phyloP scores from a whole-genome alignment of 768 basidiomycete genomes.

The Naganishia antarctica region DNA sequence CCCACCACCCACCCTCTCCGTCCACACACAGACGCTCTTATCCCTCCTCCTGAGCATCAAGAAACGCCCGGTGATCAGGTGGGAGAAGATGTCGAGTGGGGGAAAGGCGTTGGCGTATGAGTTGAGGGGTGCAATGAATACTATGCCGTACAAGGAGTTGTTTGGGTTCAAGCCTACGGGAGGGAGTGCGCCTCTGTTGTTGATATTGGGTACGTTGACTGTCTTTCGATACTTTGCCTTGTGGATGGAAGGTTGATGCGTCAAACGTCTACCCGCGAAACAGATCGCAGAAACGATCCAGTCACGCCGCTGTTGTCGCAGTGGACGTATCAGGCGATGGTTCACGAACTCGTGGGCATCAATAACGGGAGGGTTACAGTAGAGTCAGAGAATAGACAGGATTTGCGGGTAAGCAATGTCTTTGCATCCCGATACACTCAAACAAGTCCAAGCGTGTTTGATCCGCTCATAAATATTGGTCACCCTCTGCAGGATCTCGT shows the following conservation, averaged over 20 bases:
- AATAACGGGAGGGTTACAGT: constrained; percentile 83
- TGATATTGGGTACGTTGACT: constrained; percentile 60
- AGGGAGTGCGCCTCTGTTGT: constrained; percentile 70
- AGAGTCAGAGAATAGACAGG: constrained; percentile 79
- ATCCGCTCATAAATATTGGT: too few relatives aligned
- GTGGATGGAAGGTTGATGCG: not conserved
- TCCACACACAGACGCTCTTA: constrained; percentile 71
- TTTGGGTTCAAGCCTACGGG: constrained; percentile 91
- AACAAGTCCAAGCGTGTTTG: too few relatives aligned
- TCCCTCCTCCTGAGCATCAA: constrained; percentile 87
- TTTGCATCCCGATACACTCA: too few relatives aligned
- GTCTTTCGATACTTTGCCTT: not conserved
- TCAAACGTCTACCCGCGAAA: not conserved
- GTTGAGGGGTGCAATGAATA: constrained; percentile 73
- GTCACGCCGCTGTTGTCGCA: constrained; percentile 92
- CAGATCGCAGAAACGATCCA: constrained; percentile 90
- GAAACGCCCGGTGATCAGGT: constrained; percentile 91
- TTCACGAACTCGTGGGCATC: constrained; percentile 89
- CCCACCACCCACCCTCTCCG: constrained; percentile 60
- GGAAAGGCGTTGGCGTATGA: constrained; percentile 84
- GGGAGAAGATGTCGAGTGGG: constrained; percentile 87
- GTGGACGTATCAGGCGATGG: constrained; percentile 99
- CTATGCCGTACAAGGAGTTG: constrained; percentile 63
- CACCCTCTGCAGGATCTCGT: constrained; percentile 95
- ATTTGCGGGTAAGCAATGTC: constrained; percentile 74